phyloP scores from a whole-genome alignment of 139 green algal species.

The Asterochloris erici region DNA sequence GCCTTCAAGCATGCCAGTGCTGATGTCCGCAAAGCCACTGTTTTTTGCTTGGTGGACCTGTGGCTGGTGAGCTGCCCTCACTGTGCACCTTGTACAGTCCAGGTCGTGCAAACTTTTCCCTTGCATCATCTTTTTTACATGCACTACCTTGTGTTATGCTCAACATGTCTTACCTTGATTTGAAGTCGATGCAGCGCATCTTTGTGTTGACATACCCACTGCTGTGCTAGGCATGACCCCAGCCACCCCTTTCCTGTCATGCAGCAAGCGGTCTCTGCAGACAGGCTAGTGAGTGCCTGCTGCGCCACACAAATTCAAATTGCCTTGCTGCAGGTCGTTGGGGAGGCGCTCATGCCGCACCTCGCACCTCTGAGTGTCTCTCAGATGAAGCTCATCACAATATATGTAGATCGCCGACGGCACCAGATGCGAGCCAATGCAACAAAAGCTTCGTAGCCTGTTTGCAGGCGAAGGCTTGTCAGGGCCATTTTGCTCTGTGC shows the following conservation, averaged over 20 bases:
- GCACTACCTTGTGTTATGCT: background rate
- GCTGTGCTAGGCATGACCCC: background rate
- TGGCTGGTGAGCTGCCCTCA: slow-evolving; percentile 23
- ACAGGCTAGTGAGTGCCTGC: background rate
- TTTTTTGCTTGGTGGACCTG: slow-evolving; percentile 57
- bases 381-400: slow-evolving; percentile 64
- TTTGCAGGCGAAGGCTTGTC: no score
- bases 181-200: background rate
- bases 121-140: no score
- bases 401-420: slow-evolving; percentile 45
- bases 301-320: background rate
- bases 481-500: no score
- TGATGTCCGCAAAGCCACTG: slow-evolving; percentile 61
- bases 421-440: background rate
- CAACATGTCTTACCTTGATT: no score
- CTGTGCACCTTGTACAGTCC: background rate
- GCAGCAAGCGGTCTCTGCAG: background rate
- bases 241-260: background rate
- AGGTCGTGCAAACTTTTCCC: background rate
- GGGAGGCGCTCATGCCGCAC: slow-evolving; percentile 45
- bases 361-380: slow-evolving; percentile 39
- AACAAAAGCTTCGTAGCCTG: no score
- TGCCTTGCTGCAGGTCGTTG: slow-evolving; percentile 22
- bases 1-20: slow-evolving; percentile 46
- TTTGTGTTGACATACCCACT: background rate